Conservation (phyloP, 495 filamentous ascomycete genomes). For the Sordaria brevicollis region DNA sequence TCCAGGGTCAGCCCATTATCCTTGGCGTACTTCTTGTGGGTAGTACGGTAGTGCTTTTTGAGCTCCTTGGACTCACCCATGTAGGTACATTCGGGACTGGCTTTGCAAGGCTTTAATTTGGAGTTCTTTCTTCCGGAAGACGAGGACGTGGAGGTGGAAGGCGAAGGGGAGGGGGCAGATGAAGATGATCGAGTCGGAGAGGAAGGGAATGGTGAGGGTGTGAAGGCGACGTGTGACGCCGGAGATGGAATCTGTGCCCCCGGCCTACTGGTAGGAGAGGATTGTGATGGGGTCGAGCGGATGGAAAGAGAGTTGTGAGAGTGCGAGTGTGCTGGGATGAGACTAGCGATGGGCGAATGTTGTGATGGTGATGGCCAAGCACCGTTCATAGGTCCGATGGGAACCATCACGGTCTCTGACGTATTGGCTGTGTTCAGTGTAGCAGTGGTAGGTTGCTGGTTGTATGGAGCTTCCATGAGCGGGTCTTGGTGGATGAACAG, state of each 20-base stretch:
- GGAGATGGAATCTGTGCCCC: neutral
- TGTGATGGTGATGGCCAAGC: neutral
- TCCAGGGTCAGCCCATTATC: neutral
- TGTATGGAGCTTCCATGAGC: fast-evolving
- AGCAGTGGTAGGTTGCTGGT: neutral
- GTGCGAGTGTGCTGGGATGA: neutral
- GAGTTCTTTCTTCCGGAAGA: fast-evolving
- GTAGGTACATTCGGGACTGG: fast-evolving
- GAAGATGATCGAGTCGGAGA: no score
- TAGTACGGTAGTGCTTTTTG: neutral
- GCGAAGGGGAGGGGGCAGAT: neutral
- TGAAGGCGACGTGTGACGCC: neutral
- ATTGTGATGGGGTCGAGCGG: no score
- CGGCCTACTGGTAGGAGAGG: no score
- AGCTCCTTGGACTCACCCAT: neutral
- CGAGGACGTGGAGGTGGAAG: neutral
- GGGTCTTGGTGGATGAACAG: neutral
- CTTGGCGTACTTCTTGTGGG: neutral
- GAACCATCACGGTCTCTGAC: neutral
- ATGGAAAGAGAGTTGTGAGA: neutral
- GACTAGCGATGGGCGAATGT: neutral
- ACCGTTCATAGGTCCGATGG: neutral
- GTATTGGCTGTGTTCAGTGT: neutral
- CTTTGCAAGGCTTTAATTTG: neutral
- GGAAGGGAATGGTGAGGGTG: neutral